Conservation (phyloP, 1,139 yeast species). For the Candida labiduridarum region DNA sequence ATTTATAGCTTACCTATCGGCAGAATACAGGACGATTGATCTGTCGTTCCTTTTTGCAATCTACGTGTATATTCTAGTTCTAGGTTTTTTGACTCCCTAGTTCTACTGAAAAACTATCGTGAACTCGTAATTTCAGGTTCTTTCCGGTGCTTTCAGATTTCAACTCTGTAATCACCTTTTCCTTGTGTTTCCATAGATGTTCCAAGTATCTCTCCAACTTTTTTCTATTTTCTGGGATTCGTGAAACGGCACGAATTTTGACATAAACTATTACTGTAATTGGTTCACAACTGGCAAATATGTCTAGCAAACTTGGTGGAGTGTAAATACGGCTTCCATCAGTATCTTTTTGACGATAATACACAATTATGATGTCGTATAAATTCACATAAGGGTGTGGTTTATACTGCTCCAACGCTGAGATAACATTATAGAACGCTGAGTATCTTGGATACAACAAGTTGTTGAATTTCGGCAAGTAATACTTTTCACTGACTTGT, state of each 20-base stretch:
- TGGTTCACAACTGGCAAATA: conserved; percentile 47
- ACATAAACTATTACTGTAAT: conserved; percentile 53
- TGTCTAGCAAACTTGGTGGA: conserved; percentile 58
- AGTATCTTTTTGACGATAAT: conserved; percentile 26
- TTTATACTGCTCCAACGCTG: conserved; percentile 11
- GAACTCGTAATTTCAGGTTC: conserved; percentile 1
- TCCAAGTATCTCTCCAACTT: conserved; percentile 75
- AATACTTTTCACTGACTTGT: conserved; percentile 52
- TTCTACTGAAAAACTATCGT: conserved; percentile 1
- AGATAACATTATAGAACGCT: conserved; percentile 49
- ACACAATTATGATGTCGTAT: conserved; percentile 57
- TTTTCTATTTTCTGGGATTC: conserved; percentile 53
- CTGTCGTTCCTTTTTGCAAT: not conserved
- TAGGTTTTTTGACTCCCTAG: not conserved
- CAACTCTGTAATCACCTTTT: conserved; percentile 29
- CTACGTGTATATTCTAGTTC: not conserved
- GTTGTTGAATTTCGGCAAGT: conserved; percentile 53
- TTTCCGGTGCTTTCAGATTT: conserved; percentile 9
- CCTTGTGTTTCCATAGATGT: conserved; percentile 70
- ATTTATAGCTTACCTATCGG: conserved; percentile 54
- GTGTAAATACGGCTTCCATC: conserved; percentile 14
- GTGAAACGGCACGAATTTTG: conserved; percentile 44
- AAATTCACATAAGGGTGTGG: conserved; percentile 33
- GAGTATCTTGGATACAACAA: conserved; percentile 71
- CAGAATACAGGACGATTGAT: conserved; percentile 35